Evolutionary conservation across 306 rosid species (phyloP), one percentile per base, ranked within the genome.

Genomic region (Vachellia collinsii): DNA sequence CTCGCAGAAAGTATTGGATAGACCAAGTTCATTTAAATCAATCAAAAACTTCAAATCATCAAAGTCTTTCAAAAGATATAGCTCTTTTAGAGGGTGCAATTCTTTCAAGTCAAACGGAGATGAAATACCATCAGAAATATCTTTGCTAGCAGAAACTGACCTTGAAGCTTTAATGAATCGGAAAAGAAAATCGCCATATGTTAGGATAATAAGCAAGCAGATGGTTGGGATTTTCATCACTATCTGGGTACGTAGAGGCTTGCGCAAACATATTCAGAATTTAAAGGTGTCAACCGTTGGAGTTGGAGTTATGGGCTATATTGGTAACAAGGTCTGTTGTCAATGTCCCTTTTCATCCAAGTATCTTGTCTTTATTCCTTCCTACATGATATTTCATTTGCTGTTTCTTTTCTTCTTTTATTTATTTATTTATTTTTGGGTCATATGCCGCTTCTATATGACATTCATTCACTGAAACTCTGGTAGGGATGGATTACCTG

Each of bases 201-300:
- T 96, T 65, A 93, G 99, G 89, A 93, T 96, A 74, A 92, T 92
- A 79, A 96, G 99, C 73, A 96, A 96, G 87, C 99, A 96, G 89
- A 96, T 96, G 99, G 99, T 96, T 77, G 99, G 99, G 43, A 22
- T 96, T 85, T 96, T 93, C 88, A 81, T 96, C 70, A 90, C 98
- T 17, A 22, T 96, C 74, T 96, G 99, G 99, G 99, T 93, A 58
- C 99, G 97, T 53, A 87, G 93, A 85, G 83, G 91, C 82, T 88
- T 96, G 88, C 97, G 97, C 22, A 92, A 90, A 78, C 98, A 96
- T 81, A 93, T 96, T 80, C 98, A 92, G 76, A 96, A 92, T 67
- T 77, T 93, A 37, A 92, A 96, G 84, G 99, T 96, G 78, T 96
- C 99, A 81, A 93, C 92, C 37, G 98, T 93, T 80, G 99, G 99